Evolutionary conservation across 1,139 yeast genomes (phyloP).

Genomic region (Yarrowia galli): DNA sequence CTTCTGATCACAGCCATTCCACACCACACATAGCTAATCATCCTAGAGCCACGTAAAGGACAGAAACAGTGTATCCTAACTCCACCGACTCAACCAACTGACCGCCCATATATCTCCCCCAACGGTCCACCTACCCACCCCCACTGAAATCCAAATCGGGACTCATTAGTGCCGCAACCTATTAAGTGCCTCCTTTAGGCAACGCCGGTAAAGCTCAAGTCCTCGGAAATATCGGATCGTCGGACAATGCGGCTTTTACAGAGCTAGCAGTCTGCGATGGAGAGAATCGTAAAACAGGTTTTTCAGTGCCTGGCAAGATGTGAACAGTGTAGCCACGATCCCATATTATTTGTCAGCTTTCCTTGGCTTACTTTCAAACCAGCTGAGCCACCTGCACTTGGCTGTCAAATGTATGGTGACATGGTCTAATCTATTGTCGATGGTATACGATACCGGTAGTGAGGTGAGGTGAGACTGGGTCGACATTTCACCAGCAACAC

Average conservation of each 20-base stretch:
- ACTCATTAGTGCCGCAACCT: slow-evolving; percentile 30
- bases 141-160: slow-evolving; percentile 3
- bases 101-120: too few relatives aligned
- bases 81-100: too few relatives aligned
- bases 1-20: too few relatives aligned
- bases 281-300: background rate
- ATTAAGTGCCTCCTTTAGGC: slow-evolving; percentile 34
- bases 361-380: too few relatives aligned
- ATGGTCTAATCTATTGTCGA: background rate
- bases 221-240: slow-evolving; percentile 30
- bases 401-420: background rate
- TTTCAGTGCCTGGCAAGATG: background rate
- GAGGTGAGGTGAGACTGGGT: too few relatives aligned
- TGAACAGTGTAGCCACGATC: too few relatives aligned
- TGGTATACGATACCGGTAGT: too few relatives aligned
- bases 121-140: background rate
- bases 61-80: too few relatives aligned
- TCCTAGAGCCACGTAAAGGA: too few relatives aligned
- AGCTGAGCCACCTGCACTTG: background rate
- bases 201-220: slow-evolving; percentile 22
- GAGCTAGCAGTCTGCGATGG: background rate
- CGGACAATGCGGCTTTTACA: slow-evolving; percentile 33
- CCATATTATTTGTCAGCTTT: too few relatives aligned
- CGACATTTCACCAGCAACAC: background rate
- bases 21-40: too few relatives aligned